Conservation (phyloP, 2,329 filamentous ascomycete genomes). For the Dothideomycetes sp. region DNA sequence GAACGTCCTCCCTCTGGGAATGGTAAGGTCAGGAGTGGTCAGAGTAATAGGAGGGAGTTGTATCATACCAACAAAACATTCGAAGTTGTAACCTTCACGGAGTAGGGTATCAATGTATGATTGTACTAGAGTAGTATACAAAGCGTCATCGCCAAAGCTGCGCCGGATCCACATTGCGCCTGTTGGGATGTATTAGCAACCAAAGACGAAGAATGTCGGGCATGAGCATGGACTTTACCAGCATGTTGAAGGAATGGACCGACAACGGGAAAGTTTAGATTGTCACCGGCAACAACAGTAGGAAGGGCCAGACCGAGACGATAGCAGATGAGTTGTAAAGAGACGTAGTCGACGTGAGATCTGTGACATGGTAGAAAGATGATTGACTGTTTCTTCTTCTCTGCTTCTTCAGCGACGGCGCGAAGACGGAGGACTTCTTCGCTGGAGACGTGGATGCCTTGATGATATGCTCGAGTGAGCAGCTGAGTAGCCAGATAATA, state of each 20-base stretch:
- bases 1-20: conserved; percentile 70
- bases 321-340: conserved; percentile 90
- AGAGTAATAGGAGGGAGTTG: background rate
- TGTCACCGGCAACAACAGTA: conserved; percentile 89
- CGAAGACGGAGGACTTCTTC: conserved; percentile 80
- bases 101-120: conserved; percentile 89
- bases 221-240: too few species aligned
- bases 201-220: too few species aligned
- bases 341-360: conserved; percentile 94
- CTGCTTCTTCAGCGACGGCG: conserved; percentile 71
- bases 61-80: conserved; percentile 65
- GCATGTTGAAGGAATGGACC: conserved; percentile 88
- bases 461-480: conserved; percentile 85
- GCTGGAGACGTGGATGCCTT: conserved; percentile 81
- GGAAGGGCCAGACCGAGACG: conserved; percentile 79
- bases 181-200: conserved; percentile 12
- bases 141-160: conserved; percentile 80
- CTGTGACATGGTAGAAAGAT: conserved; percentile 92
- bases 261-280: conserved; percentile 85
- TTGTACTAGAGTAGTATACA: conserved; percentile 90
- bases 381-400: conserved; percentile 83
- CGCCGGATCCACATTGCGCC: conserved; percentile 92
- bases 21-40: background rate
- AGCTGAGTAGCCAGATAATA: conserved; percentile 86
- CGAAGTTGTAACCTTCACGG: conserved; percentile 84